Conservation (phyloP, 768 basidiomycete genomes). For the Suillus subluteus region DNA sequence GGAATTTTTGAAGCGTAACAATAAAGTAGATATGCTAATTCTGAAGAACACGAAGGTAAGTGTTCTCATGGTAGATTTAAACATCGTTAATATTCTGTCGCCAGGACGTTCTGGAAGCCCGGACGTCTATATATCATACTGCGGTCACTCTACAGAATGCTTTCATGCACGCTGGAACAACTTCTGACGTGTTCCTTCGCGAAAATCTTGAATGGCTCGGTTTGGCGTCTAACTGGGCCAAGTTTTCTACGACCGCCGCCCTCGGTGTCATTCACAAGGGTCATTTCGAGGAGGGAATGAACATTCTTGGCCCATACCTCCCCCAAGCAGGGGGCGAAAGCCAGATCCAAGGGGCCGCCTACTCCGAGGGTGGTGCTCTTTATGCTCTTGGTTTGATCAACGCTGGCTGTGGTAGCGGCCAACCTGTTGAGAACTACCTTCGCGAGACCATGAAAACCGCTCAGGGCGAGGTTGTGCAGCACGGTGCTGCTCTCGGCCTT, state of each 20-base stretch:
- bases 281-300: constrained; percentile 90
- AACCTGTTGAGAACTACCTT: constrained; percentile 74
- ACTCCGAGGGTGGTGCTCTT: constrained; percentile 94
- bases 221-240: constrained; percentile 96
- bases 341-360: constrained; percentile 76
- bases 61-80: constrained; percentile 1
- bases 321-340: constrained; percentile 79
- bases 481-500: constrained; percentile 96
- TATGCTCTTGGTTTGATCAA: constrained; percentile 96
- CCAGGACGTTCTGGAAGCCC: constrained; percentile 88
- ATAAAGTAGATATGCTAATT: constrained; percentile 89
- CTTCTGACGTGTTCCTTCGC: constrained; percentile 90
- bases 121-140: constrained; percentile 97
- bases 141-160: constrained; percentile 96
- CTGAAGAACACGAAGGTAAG: constrained; percentile 89
- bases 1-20: constrained; percentile 94
- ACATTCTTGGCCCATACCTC: constrained; percentile 91
- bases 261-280: constrained; percentile 98
- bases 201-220: constrained; percentile 98
- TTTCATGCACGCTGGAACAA: constrained; percentile 98
- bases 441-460: constrained; percentile 76
- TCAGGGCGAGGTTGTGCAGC: constrained; percentile 88
- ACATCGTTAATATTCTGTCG: constrained; percentile 12
- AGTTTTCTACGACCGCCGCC: constrained; percentile 96
- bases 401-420: constrained; percentile 79